Conservation (phyloP, 768 basidiomycete species). For the Kwoniella newhampshirensis region DNA sequence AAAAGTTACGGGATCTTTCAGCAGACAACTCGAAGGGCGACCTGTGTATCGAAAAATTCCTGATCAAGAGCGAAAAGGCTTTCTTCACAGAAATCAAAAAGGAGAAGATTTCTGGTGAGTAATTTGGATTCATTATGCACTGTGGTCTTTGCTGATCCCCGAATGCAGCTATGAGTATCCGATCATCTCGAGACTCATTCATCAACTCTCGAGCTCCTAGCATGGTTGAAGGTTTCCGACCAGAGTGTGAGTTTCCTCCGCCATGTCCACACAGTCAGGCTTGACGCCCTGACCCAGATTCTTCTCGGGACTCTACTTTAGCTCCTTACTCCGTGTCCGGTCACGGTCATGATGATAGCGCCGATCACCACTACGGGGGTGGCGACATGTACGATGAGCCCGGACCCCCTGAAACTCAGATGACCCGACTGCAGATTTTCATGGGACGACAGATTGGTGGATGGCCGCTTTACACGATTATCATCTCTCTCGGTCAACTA, state of each 20-base stretch:
- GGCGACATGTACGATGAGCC: constrained; percentile 38
- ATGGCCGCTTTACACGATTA: constrained; percentile 89
- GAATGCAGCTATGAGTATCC: constrained; percentile 43
- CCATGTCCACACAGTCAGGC: background rate
- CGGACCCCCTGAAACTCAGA: constrained; percentile 62
- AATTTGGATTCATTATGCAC: background rate
- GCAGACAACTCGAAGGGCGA: constrained; percentile 88
- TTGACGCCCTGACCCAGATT: constrained; percentile 23
- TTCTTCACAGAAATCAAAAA: constrained; percentile 89
- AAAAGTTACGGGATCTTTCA: constrained; percentile 72
- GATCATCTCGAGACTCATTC: constrained; percentile 51
- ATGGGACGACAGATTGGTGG: constrained; percentile 75
- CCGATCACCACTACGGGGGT: constrained; percentile 44
- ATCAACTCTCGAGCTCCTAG: constrained; percentile 46
- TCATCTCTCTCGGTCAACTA: constrained; percentile 80
- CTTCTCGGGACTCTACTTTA: constrained; percentile 41
- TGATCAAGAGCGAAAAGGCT: constrained; percentile 85
- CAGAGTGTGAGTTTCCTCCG: constrained; percentile 63
- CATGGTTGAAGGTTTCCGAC: constrained; percentile 58
- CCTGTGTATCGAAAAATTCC: constrained; percentile 84
- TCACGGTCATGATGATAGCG: constrained; percentile 39
- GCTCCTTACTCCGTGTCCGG: constrained; percentile 47
- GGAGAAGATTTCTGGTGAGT: constrained; percentile 73
- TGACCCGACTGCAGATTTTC: constrained; percentile 80
- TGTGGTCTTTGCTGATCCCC: too few species aligned